A percentile compares a stretch with the other conserved stretches of the same genome.
Conservation (phyloP, 352 stramenopile species). For the Pythium periplocum region DNA sequence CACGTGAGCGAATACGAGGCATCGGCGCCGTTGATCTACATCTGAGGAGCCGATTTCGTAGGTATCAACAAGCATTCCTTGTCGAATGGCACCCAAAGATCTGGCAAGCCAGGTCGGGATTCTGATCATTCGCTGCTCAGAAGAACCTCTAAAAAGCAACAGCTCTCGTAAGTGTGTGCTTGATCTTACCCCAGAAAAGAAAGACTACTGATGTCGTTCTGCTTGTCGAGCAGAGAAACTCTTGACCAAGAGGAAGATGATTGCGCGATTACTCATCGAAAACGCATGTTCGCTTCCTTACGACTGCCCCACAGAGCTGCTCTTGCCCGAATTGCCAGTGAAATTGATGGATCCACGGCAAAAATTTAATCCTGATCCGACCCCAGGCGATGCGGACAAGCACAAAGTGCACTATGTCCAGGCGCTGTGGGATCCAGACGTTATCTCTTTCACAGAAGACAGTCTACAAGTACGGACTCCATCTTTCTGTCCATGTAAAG, state of each 20-base stretch:
- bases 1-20: slow-evolving; percentile 20
- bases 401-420: slow-evolving; percentile 27
- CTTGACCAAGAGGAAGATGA: slow-evolving; percentile 26
- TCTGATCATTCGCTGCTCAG: slow-evolving; percentile 32
- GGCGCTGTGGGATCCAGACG: slow-evolving; percentile 26
- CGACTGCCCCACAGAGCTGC: slow-evolving; percentile 32
- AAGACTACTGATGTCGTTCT: no score
- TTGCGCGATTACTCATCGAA: slow-evolving; percentile 48
- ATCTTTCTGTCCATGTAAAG: no score
- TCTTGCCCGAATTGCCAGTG: slow-evolving; percentile 9
- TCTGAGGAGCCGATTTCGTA: slow-evolving; percentile 2
- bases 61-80: slow-evolving; percentile 33
- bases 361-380: neutral
- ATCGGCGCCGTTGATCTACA: no score
- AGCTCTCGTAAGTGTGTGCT: no score
- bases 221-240: slow-evolving; percentile 10
- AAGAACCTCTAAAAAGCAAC: slow-evolving; percentile 11
- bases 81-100: slow-evolving; percentile 32
- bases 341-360: slow-evolving; percentile 6
- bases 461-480: slow-evolving; percentile 19
- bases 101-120: slow-evolving; percentile 37
- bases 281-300: slow-evolving; percentile 36
- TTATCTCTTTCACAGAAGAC: slow-evolving; percentile 14
- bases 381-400: neutral
- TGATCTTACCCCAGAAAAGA: no score